Evolutionary conservation across 345 rosid species (phyloP).

Genomic region (Raphanus raphanistrum): DNA sequence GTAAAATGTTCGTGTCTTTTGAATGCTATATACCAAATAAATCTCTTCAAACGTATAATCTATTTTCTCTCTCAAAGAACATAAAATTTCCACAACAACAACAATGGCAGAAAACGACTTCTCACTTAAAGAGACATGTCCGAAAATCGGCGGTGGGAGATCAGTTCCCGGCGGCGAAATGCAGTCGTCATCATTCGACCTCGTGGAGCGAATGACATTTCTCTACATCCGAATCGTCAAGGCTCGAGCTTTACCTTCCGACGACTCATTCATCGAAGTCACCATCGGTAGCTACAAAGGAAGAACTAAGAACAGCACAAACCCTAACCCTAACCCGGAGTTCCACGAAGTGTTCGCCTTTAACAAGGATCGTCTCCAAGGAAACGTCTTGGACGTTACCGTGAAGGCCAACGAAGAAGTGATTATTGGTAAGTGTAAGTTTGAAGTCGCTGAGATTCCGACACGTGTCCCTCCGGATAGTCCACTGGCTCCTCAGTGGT

Average conservation of each 20-base stretch:
- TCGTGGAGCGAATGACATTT: slow-evolving; percentile 49
- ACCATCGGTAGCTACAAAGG: slow-evolving; percentile 41
- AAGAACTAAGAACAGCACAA: slow-evolving; percentile 29
- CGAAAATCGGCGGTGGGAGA: slow-evolving; percentile 46
- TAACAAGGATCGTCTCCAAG: slow-evolving; percentile 43
- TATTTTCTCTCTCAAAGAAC: neutral
- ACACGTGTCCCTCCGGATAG: slow-evolving; percentile 45
- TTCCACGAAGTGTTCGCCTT: slow-evolving; percentile 52
- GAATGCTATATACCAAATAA: slow-evolving; percentile 12
- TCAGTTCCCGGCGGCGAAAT: slow-evolving; percentile 35
- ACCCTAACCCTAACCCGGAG: slow-evolving; percentile 37
- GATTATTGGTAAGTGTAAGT: slow-evolving; percentile 39
- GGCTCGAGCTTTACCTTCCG: slow-evolving; percentile 40
- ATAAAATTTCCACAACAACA: neutral
- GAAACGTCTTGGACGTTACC: slow-evolving; percentile 39
- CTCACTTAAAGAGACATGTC: slow-evolving; percentile 50
- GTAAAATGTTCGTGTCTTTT: neutral
- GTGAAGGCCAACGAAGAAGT: slow-evolving; percentile 37
- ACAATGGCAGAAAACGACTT: slow-evolving; percentile 39
- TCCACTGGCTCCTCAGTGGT: slow-evolving; percentile 46
- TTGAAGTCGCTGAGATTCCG: slow-evolving; percentile 37
- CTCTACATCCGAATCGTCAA: slow-evolving; percentile 43
- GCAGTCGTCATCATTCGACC: slow-evolving; percentile 50
- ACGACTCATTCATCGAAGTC: slow-evolving; percentile 38
- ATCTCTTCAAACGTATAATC: slow-evolving; percentile 10